These are phyloP conservation scores for Salix udensis DNA, from an alignment of 345 rosid species.

Conservation along the genomic window DNA sequence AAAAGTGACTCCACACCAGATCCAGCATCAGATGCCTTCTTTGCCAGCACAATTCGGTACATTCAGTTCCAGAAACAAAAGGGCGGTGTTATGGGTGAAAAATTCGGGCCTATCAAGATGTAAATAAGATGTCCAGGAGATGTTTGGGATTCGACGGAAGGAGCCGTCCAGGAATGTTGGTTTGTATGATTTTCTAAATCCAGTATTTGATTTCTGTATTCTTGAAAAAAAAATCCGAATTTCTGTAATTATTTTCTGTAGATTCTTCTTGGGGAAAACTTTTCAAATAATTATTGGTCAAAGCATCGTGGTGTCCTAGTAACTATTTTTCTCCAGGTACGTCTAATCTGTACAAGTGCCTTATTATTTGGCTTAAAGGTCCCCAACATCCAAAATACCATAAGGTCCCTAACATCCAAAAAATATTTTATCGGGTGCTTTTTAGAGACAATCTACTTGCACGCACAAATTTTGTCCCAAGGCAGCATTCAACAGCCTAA, in stretches of 20 bases:
- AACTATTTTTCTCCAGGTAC: not conserved
- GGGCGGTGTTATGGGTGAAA: conserved; percentile 80
- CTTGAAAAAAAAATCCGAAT: not conserved
- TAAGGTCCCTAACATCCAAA: no score
- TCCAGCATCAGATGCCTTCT: conserved; percentile 64
- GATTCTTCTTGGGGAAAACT: not conserved
- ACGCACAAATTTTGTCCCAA: no score
- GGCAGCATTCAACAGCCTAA: conserved; percentile 59
- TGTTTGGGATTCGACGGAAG: not conserved
- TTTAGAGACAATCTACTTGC: no score
- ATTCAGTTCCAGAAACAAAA: conserved; percentile 89
- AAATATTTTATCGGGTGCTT: no score
- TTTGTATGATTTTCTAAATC: not conserved
- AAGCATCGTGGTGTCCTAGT: no score
- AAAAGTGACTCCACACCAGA: conserved; percentile 69
- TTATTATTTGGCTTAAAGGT: not conserved
- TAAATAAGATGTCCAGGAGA: conserved; percentile 22
- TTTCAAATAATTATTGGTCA: not conserved
- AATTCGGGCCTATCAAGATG: conserved; percentile 62
- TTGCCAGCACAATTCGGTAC: conserved; percentile 70
- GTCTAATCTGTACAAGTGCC: not conserved
- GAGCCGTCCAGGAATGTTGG: not conserved
- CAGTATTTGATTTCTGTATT: not conserved
- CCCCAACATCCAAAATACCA: no score
- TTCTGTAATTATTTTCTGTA: not conserved